Percentiles rank a stretch among this genome's conserved stretches.
phyloP scores from a whole-genome alignment of 805 yeast species.

The Kluyveromyces aestuarii region DNA sequence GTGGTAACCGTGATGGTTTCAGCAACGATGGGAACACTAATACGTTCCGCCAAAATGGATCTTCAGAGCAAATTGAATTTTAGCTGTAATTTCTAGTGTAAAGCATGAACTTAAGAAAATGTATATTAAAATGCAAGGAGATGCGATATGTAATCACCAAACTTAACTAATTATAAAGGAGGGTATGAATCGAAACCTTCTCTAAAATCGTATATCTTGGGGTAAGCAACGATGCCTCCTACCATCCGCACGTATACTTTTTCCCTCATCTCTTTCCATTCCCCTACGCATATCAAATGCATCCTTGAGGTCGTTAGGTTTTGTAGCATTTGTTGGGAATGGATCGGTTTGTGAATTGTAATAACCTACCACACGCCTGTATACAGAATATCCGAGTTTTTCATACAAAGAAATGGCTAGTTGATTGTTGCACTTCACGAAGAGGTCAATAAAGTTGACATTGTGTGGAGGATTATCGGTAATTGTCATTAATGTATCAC shows the following conservation, averaged over 20 bases:
- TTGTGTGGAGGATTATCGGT: constrained; percentile 74
- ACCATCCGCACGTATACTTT: constrained; percentile 53
- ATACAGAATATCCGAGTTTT: constrained; percentile 77
- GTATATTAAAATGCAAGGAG: constrained; percentile 3
- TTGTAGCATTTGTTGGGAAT: constrained; percentile 33
- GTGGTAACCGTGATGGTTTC: constrained; percentile 15
- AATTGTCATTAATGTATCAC: constrained; percentile 60
- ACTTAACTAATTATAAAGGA: neutral
- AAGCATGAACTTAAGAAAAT: constrained; percentile 2
- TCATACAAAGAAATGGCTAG: constrained; percentile 79
- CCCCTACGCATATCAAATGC: constrained; percentile 82
- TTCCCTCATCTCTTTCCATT: constrained; percentile 45
- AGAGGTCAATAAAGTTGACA: constrained; percentile 80
- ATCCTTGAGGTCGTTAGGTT: constrained; percentile 58
- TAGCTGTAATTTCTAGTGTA: constrained; percentile 6
- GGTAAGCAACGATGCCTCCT: constrained; percentile 53
- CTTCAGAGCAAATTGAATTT: constrained; percentile 8
- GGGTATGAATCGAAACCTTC: neutral
- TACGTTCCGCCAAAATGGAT: constrained; percentile 7
- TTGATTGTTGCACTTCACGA: constrained; percentile 77
- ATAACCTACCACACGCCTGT: constrained; percentile 80
- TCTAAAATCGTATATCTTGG: constrained; percentile 46
- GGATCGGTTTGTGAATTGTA: constrained; percentile 52
- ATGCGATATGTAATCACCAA: neutral
- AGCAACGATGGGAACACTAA: constrained; percentile 14